Evolutionary conservation across 495 filamentous ascomycete genomes (phyloP).

Genomic region (Penicillium simplicissimum): DNA sequence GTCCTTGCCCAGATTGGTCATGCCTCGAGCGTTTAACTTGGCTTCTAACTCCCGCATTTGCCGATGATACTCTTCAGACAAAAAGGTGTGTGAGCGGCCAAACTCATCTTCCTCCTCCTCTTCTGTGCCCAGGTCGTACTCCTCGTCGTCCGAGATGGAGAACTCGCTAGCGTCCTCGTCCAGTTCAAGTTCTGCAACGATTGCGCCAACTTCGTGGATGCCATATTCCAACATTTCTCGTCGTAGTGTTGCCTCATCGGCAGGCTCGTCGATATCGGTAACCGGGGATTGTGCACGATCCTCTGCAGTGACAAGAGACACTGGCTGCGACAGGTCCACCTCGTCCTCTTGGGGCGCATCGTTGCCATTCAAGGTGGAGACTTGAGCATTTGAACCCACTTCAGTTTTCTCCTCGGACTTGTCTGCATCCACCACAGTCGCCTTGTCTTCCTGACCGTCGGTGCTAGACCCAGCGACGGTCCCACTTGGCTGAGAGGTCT

Average conservation of each 20-base stretch:
- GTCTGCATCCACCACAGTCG: background rate
- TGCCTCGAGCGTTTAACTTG: slow-evolving; percentile 59
- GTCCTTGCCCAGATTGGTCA: slow-evolving; percentile 55
- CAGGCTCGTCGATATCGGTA: slow-evolving; percentile 61
- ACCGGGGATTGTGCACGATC: slow-evolving; percentile 33
- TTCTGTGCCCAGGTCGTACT: slow-evolving; percentile 52
- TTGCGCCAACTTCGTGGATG: slow-evolving; percentile 77
- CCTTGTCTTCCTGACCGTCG: background rate
- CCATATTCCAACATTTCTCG: slow-evolving; percentile 92
- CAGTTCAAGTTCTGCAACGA: slow-evolving; percentile 90
- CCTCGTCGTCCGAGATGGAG: slow-evolving; percentile 58
- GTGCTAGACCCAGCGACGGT: background rate
- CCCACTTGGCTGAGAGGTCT: slow-evolving; percentile 19
- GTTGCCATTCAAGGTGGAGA: slow-evolving; percentile 10
- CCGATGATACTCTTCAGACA: slow-evolving; percentile 70
- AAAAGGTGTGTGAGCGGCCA: slow-evolving; percentile 62
- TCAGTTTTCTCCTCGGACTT: background rate
- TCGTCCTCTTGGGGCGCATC: slow-evolving; percentile 1
- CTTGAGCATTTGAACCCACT: background rate
- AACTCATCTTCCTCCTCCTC: slow-evolving; percentile 62
- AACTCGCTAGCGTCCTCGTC: slow-evolving; percentile 67
- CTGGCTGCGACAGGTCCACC: slow-evolving; percentile 21
- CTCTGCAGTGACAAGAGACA: slow-evolving; percentile 26
- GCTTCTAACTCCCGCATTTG: slow-evolving; percentile 85
- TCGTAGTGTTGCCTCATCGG: slow-evolving; percentile 77